Base-by-base conservation (phyloP, 257 asterid species). In the Verbena officinalis region DNA sequence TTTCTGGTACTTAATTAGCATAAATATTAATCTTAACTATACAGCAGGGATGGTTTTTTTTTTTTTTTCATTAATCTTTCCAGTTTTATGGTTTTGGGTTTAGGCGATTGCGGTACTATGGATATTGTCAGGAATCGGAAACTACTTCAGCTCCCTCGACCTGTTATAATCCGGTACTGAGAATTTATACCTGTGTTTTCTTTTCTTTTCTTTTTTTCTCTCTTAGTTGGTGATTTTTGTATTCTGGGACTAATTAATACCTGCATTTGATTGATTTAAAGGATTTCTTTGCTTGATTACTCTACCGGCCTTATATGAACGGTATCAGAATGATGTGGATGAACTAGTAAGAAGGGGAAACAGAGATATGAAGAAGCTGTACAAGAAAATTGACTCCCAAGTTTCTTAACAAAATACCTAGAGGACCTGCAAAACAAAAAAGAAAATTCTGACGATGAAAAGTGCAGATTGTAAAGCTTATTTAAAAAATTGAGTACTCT, bases 321-420 rank as follows among this genome's bases (percentile, higher is more conserved):
- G 85, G 69, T 84, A 87, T 50, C 81, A 84, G 43, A 9, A 62
- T 20, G 96, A 90, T 71, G 90, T 93, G 66, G 95, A 93, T 80
- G 70, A 83, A 62, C 70, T 90, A 43, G 86, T 86, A 59, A 70
- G 68, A 8, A 76, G 70, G 33, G 94, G 96, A 33, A 78, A 74
- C 57, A 48, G 73, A 59, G 91, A 93, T 39, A 64, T 82, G 73
- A 84, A 80, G 86, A 86, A 73, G 75, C 42, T 85, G 59, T 88
- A 78, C 74, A 77, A 30, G 55, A 86, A 84, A 69, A 39, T 86
- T 27, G 97, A 89, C 54, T 24, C 81, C n/a, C 54, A 76, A 75
- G 44, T 67, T 87, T 60, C 91, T 89, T 16, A 81, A 78, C 82
- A 89, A 87, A 92, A 92, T 89, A 77, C 97, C 98, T 27, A 87